Conservation (phyloP, 2,329 filamentous ascomycete species). For the Colletotrichum echinochloae region DNA sequence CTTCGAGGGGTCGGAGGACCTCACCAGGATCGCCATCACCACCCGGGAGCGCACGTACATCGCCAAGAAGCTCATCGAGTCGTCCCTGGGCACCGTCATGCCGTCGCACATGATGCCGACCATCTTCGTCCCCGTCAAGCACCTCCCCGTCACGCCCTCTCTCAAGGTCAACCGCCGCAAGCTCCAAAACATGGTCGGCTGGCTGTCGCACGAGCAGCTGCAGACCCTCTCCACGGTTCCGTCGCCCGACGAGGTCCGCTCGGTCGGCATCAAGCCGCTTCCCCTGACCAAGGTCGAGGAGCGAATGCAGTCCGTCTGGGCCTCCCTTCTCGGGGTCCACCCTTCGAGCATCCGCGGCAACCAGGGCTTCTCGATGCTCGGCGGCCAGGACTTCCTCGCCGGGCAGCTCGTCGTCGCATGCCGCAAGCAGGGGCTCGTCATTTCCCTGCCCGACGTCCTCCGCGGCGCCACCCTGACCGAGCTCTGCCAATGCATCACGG, state of each 20-base stretch:
- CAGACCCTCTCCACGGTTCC: constrained; percentile 54
- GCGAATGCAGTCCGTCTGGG: constrained; percentile 62
- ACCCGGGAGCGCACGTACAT: constrained; percentile 59
- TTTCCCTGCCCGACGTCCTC: constrained; percentile 59
- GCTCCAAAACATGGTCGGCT: constrained; percentile 58
- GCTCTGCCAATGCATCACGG: constrained; percentile 53
- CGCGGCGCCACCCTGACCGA: constrained; percentile 57
- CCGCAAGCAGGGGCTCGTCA: constrained; percentile 54
- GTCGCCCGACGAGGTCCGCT: constrained; percentile 52
- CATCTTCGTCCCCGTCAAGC: constrained; percentile 61
- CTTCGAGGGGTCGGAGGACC: constrained; percentile 52
- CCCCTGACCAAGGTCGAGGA: constrained; percentile 62
- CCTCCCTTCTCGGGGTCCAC: constrained; percentile 54
- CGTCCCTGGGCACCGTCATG: constrained; percentile 53
- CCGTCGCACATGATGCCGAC: constrained; percentile 59
- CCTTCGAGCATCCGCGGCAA: constrained; percentile 55
- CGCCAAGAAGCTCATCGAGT: constrained; percentile 58
- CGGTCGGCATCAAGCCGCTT: constrained; percentile 56
- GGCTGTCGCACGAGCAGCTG: constrained; percentile 58
- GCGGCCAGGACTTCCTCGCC: constrained; percentile 60
- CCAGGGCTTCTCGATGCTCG: constrained; percentile 60
- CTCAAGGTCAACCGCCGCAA: constrained; percentile 63
- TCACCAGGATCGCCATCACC: constrained; percentile 52
- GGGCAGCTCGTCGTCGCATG: constrained; percentile 59
- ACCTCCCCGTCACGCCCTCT: constrained; percentile 61